Percentiles rank a stretch among this genome's conserved stretches.
Evolutionary conservation across 495 filamentous ascomycete species (phyloP).

Genomic region (Entonaema liquescens): DNA sequence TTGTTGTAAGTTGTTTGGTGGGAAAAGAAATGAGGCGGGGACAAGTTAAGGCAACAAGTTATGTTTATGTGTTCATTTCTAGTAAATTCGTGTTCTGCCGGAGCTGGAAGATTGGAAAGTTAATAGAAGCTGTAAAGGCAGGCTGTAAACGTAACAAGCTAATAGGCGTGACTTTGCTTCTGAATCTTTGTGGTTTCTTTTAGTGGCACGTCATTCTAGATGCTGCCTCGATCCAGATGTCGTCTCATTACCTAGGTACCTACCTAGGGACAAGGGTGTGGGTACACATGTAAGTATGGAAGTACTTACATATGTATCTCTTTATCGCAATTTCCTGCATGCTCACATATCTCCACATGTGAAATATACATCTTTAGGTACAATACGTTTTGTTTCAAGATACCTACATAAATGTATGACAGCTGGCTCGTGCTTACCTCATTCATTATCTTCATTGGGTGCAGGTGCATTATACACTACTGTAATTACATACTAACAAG

Average conservation of each 20-base stretch:
- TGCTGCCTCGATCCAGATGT: slow-evolving; percentile 34
- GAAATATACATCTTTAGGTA: no score
- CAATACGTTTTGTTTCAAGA: no score
- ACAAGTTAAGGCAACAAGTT: not conserved
- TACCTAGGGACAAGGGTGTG: not conserved
- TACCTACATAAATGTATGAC: not conserved
- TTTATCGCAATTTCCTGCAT: not conserved
- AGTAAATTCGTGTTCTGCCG: slow-evolving; percentile 5
- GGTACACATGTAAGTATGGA: not conserved
- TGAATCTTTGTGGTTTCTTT: not conserved
- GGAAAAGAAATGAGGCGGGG: slow-evolving; percentile 25
- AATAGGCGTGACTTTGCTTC: not conserved
- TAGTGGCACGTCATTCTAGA: slow-evolving; percentile 41
- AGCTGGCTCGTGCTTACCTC: not conserved
- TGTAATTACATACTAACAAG: not conserved
- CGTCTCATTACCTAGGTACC: not conserved
- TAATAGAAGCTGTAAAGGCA: not conserved
- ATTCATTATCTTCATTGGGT: not conserved
- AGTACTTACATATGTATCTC: not conserved
- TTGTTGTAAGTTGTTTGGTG: slow-evolving; percentile 28
- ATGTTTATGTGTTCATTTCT: not conserved
- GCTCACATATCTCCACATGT: no score
- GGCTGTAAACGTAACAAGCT: slow-evolving; percentile 6
- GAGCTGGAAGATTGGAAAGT: slow-evolving; percentile 2
- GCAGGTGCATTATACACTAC: no score